These are phyloP conservation scores for Penicillium sp. DNA, from an alignment of 2,329 filamentous ascomycete genomes.

Conservation along the genomic window DNA sequence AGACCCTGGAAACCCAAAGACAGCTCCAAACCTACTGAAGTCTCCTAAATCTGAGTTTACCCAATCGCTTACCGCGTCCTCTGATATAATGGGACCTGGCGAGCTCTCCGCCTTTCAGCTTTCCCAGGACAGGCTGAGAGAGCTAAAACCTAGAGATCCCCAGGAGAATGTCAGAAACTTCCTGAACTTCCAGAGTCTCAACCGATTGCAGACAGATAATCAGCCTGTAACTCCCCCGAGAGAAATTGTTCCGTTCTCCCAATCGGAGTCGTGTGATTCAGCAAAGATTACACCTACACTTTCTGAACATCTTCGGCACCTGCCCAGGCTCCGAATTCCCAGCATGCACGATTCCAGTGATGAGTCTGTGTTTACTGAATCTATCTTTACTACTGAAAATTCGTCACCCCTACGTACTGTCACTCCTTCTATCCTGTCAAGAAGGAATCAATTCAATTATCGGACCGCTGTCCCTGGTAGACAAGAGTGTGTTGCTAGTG, in stretches of 20 bases:
- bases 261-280: not conserved
- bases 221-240: conserved; percentile 65
- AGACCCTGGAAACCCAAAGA: conserved; percentile 73
- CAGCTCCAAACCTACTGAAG: conserved; percentile 57
- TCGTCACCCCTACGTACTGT: conserved; percentile 31
- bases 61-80: conserved; percentile 85
- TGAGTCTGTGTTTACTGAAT: conserved; percentile 17
- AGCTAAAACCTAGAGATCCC: conserved; percentile 70
- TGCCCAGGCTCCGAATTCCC: conserved; percentile 59
- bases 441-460: conserved; percentile 2
- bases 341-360: conserved; percentile 32
- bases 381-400: not conserved
- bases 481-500: not conserved
- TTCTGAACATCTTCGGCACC: conserved; percentile 51
- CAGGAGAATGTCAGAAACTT: conserved; percentile 94
- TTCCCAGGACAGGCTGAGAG: conserved; percentile 69
- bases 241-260: conserved; percentile 11
- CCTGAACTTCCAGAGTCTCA: conserved; percentile 72
- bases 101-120: conserved; percentile 63
- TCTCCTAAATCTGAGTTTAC: conserved; percentile 68
- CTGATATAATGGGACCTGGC: conserved; percentile 74
- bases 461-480: not conserved
- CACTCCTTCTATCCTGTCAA: conserved; percentile 27
- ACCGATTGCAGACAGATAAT: conserved; percentile 23
- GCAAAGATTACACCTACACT: conserved; percentile 11